Conservation (phyloP, 73 alveolate species). For the Effrenium voratum region DNA sequence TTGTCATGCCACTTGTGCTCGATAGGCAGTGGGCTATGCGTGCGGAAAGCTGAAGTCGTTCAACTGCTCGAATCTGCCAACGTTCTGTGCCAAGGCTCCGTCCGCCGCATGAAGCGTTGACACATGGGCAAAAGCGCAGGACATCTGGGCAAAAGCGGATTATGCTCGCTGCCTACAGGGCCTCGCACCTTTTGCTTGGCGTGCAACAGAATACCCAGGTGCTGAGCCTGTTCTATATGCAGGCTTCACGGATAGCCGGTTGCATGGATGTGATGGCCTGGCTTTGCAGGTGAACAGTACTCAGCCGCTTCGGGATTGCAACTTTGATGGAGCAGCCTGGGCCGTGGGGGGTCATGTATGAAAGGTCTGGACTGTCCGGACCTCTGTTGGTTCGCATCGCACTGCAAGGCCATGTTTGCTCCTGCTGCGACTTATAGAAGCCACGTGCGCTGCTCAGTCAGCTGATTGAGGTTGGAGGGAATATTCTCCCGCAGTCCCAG, state of each 20-base stretch:
- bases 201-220: conserved; percentile 16
- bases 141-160: conserved; percentile 60
- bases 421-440: conserved; percentile 5
- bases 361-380: neutral
- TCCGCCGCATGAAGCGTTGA: neutral
- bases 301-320: conserved; percentile 49
- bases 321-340: conserved; percentile 52
- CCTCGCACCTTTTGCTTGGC: neutral
- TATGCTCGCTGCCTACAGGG: neutral
- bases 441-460: conserved; percentile 12
- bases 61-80: conserved; percentile 49
- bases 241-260: neutral
- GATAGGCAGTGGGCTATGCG: conserved; percentile 45
- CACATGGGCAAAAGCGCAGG: neutral
- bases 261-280: no score
- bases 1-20: no score
- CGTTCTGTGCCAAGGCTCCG: neutral
- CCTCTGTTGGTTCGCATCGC: no score
- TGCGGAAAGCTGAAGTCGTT: conserved; percentile 49
- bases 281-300: conserved; percentile 2
- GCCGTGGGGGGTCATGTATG: neutral
- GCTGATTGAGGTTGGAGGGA: no score
- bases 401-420: conserved; percentile 86
- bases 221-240: conserved; percentile 46
- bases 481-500: no score